phyloP scores from a whole-genome alignment of 1,284 basidiomycete species.

The Ceratobasidium sp. region DNA sequence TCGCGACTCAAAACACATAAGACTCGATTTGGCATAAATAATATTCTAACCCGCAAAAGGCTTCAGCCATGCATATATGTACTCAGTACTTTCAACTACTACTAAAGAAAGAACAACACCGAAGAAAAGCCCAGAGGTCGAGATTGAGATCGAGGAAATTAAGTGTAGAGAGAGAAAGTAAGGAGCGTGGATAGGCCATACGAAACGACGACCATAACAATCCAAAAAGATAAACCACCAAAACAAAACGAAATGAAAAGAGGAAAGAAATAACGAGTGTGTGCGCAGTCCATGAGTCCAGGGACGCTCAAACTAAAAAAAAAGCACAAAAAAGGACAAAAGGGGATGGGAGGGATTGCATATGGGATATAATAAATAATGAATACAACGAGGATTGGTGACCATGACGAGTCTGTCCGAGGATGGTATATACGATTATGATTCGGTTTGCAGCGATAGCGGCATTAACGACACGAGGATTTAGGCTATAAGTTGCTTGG shows the following conservation, averaged over 20 bases:
- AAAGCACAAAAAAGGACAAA: not conserved
- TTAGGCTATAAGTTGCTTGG: not conserved
- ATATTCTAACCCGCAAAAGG: not conserved
- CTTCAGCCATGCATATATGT: conserved; percentile 32
- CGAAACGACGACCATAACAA: not conserved
- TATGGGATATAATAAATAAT: conserved; percentile 26
- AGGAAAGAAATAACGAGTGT: conserved; percentile 21
- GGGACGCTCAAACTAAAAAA: conserved; percentile 19
- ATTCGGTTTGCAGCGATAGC: not conserved
- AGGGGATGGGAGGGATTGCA: conserved; percentile 15
- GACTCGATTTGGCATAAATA: too few relatives aligned
- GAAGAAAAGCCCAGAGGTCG: not conserved
- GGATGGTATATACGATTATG: conserved; percentile 5
- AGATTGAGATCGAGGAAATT: too few relatives aligned
- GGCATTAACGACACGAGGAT: conserved; percentile 3
- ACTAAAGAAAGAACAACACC: not conserved
- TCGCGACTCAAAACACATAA: too few relatives aligned
- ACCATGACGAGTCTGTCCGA: not conserved
- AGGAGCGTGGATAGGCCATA: conserved; percentile 4
- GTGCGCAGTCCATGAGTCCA: not conserved
- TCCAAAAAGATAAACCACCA: not conserved
- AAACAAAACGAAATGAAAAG: not conserved
- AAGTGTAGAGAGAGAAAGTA: conserved; percentile 6
- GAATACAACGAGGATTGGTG: conserved; percentile 18
- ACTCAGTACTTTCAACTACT: conserved; percentile 3